phyloP scores from a whole-genome alignment of 768 basidiomycete genomes.

The Lentinula sp. region DNA sequence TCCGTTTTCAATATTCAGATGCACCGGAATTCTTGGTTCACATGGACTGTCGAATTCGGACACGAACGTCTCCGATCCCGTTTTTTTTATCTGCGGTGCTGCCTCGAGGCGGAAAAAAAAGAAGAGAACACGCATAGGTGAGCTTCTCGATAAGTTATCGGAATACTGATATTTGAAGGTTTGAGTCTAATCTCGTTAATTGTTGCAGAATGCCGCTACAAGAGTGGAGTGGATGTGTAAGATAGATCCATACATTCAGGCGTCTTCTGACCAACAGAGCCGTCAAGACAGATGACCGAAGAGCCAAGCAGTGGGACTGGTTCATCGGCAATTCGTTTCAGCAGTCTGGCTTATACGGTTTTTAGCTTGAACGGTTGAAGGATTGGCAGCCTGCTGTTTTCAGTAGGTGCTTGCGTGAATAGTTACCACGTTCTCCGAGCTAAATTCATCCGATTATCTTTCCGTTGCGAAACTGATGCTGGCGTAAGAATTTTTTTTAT shows the following conservation, averaged over 20 bases:
- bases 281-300: not conserved
- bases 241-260: not conserved
- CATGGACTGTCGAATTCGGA: not conserved
- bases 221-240: not conserved
- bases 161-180: not conserved
- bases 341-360: not conserved
- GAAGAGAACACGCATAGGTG: not conserved
- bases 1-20: not conserved
- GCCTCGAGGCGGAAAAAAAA: not conserved
- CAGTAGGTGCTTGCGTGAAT: not conserved
- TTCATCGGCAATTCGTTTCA: not conserved
- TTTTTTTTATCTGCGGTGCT: not conserved
- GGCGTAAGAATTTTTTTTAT: not conserved
- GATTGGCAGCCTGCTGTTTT: slow-evolving; percentile 2
- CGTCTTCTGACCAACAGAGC: not conserved
- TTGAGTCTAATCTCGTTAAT: not conserved
- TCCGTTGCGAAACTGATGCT: not conserved
- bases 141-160: not conserved
- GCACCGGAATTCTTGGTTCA: not conserved
- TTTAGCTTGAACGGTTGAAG: not conserved
- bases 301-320: not conserved
- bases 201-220: no score
- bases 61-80: not conserved
- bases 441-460: not conserved
- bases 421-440: not conserved